phyloP scores from a whole-genome alignment of 2,329 filamentous ascomycete species.

The Fusarium xylarioides region DNA sequence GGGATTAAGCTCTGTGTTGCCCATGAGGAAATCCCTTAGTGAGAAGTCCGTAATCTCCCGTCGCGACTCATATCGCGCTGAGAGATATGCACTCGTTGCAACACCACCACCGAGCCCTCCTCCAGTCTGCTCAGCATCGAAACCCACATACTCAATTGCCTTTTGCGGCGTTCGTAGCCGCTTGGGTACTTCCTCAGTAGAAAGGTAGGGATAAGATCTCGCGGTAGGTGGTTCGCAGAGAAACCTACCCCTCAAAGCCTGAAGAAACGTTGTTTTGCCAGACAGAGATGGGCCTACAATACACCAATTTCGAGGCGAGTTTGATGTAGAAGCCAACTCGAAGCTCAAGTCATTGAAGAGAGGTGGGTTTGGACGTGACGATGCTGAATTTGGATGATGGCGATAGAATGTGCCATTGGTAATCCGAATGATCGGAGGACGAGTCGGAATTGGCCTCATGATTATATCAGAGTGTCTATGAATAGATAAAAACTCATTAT shows the following conservation, averaged over 20 bases:
- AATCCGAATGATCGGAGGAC: constrained; percentile 74
- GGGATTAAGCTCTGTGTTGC: constrained; percentile 85
- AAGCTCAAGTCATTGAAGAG: constrained; percentile 79
- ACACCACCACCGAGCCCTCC: constrained; percentile 62
- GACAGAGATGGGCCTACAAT: constrained; percentile 81
- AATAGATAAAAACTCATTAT: constrained; percentile 15
- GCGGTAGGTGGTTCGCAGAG: constrained; percentile 79
- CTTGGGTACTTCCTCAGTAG: constrained; percentile 65
- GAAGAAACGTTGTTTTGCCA: constrained; percentile 83
- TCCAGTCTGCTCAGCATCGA: constrained; percentile 75
- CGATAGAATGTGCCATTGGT: constrained; percentile 85
- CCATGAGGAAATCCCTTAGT: constrained; percentile 80
- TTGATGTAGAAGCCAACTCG: constrained; percentile 67
- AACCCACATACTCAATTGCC: constrained; percentile 90
- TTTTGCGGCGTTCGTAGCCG: constrained; percentile 66
- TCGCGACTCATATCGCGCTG: constrained; percentile 88
- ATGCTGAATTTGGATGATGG: constrained; percentile 68
- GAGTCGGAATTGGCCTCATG: constrained; percentile 51
- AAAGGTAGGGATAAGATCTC: constrained; percentile 81
- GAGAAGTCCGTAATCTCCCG: constrained; percentile 90
- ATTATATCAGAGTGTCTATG: constrained; percentile 33
- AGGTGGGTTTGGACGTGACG: constrained; percentile 69
- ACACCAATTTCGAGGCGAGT: constrained; percentile 75
- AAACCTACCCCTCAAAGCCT: constrained; percentile 79
- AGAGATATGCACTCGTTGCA: constrained; percentile 81